Base-by-base conservation (phyloP, 2,329 filamentous ascomycete genomes). In the Diaporthe sp. region DNA sequence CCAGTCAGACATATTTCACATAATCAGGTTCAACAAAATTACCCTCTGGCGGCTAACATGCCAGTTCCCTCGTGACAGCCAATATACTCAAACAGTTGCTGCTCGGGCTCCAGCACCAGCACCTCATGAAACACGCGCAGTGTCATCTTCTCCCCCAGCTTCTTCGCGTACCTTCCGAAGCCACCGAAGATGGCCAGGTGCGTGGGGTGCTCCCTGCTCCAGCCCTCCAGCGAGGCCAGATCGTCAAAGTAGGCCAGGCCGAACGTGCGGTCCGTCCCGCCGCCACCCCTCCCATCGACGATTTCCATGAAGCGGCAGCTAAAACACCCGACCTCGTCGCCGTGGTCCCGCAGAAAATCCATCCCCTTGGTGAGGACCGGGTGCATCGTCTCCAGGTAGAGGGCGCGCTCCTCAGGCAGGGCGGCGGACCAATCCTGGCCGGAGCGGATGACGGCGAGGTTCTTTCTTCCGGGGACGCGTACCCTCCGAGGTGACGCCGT, bases 371-470 rank as follows among this genome's bases (percentile, higher is more conserved):
- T 79, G 8, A 88, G 80, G 1, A 86, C 84, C 0, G 86, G 86
- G 72, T 87, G 85, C 84, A 88, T 87, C 6, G 83, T 86, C 37
- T 83, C 81, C 13, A 87, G 80, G 76, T 87, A 88, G 2, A 87
- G 77, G 60, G 83, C 81, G 1, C 85, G 82, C 80, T 88, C 86
- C 39, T 83, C 81, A 2, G 84, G 83, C 6, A 79, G 75, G 2
- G 85, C 86, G 34, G 79, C 81, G 0, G 82, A 83, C 86, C 85
- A 88, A 75, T 87, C 86, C 76, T 88, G 86, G 0, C 85, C 86
- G 0, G 86, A 87, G 37, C 85, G 83, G 51, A 88, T 87, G 22
- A 87, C 80, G 44, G 82, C 81, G 6, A 87, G 80, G 74, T 88
- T 87, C 73, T 81, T 79, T 76, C 80, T 83, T 1, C 85, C 84